phyloP scores from a whole-genome alignment of 768 basidiomycete species.

The Trametopsis cervina region DNA sequence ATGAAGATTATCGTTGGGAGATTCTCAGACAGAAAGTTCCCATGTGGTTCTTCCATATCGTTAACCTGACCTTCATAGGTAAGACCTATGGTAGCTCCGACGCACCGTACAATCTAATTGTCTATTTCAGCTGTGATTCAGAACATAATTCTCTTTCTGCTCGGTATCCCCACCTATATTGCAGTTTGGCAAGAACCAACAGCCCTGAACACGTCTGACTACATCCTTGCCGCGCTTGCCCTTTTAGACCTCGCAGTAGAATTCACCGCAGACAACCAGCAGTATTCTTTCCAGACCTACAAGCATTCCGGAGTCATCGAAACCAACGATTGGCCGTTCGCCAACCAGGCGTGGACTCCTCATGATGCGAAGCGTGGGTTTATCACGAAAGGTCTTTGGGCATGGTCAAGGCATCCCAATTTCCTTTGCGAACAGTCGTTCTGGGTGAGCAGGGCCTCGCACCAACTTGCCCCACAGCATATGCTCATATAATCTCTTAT shows the following conservation, averaged over 20 bases:
- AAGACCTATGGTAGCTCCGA: conserved; percentile 10
- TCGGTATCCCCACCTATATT: conserved; percentile 55
- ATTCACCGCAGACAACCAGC: conserved; percentile 87
- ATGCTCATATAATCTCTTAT: conserved; percentile 4
- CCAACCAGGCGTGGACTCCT: conserved; percentile 59
- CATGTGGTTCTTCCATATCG: conserved; percentile 47
- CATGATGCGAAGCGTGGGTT: conserved; percentile 77
- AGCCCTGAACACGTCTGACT: conserved; percentile 51
- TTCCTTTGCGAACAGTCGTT: conserved; percentile 86
- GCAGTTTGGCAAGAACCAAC: conserved; percentile 50
- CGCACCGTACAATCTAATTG: not conserved
- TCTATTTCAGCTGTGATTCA: conserved; percentile 54
- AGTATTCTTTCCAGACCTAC: conserved; percentile 76
- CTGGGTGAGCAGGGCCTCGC: conserved; percentile 47
- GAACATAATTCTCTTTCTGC: conserved; percentile 70
- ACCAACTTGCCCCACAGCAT: not conserved
- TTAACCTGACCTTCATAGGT: conserved; percentile 70
- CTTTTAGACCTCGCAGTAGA: conserved; percentile 59
- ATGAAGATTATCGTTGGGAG: conserved; percentile 92
- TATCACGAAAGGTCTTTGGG: conserved; percentile 78
- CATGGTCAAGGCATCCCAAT: conserved; percentile 87
- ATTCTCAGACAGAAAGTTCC: conserved; percentile 60
- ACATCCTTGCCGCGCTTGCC: conserved; percentile 49
- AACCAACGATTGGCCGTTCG: conserved; percentile 55
- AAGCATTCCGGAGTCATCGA: conserved; percentile 47